Conservation (phyloP, 441 rosid genomes). For the Erodium chrysanthum region DNA sequence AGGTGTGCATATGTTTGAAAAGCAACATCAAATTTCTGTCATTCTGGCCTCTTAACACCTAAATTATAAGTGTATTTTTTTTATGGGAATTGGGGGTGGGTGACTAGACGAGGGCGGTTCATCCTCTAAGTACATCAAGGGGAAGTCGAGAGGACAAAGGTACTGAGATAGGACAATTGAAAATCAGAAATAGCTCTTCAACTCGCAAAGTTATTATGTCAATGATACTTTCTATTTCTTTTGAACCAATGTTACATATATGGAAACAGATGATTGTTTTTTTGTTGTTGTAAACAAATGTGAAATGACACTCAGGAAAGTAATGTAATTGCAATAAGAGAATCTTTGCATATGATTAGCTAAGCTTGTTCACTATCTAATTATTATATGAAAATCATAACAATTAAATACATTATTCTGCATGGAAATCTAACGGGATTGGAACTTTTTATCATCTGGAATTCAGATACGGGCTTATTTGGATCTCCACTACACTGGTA, state of each 20-base stretch:
- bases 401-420: background rate
- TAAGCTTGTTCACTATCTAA: background rate
- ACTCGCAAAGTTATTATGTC: background rate
- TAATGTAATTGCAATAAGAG: background rate
- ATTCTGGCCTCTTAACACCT: background rate
- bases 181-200: no score
- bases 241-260: background rate
- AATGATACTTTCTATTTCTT: background rate
- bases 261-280: background rate
- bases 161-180: no score
- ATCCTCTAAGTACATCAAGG: no score
- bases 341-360: background rate
- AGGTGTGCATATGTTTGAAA: background rate
- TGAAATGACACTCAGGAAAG: background rate
- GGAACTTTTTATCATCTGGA: constrained; percentile 9
- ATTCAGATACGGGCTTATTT: constrained; percentile 73
- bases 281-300: background rate
- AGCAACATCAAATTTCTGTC: background rate
- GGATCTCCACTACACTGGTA: constrained; percentile 86
- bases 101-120: no score
- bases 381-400: background rate
- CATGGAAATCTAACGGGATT: constrained; percentile 2
- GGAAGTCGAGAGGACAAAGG: no score
- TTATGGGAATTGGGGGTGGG: no score
- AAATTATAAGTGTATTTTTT: no score